Evolutionary conservation across 352 stramenopile genomes (phyloP).

Genomic region (Phytophthora fragariaefolia): DNA sequence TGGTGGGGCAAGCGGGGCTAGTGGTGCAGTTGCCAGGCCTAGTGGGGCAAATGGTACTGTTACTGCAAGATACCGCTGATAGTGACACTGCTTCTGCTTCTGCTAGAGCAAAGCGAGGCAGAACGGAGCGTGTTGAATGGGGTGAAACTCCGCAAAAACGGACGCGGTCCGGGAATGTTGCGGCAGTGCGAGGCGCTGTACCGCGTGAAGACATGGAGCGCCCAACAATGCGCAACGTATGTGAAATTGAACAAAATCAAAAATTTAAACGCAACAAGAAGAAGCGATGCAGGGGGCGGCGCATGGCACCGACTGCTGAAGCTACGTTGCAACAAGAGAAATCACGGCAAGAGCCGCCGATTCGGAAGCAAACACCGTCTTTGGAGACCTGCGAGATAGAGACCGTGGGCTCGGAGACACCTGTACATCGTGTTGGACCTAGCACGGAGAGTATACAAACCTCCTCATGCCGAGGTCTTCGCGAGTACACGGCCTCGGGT

Average conservation of each 20-base stretch:
- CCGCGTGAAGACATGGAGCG: neutral
- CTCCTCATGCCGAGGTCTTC: neutral
- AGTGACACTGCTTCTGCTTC: no score
- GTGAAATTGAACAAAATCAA: neutral
- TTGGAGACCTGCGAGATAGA: neutral
- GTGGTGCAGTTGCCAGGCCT: no score
- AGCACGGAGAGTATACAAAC: neutral
- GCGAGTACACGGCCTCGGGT: constrained; percentile 1
- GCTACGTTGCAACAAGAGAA: neutral
- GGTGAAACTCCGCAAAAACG: neutral
- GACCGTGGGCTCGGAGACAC: constrained; percentile 4
- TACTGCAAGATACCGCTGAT: no score
- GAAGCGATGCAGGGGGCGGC: constrained; percentile 3
- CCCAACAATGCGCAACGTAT: neutral
- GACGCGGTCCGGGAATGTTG: neutral
- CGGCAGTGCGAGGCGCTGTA: neutral
- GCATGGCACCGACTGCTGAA: constrained; percentile 8
- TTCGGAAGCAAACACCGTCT: neutral
- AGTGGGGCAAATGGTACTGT: no score
- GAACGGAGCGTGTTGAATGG: neutral
- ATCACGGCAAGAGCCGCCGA: neutral
- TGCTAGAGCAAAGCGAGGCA: neutral
- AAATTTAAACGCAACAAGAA: neutral
- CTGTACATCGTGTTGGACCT: neutral
- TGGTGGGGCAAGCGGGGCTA: no score